These are phyloP conservation scores for Sporisorium sorghi DNA, from an alignment of 1,284 basidiomycete genomes.

Conservation along the genomic window DNA sequence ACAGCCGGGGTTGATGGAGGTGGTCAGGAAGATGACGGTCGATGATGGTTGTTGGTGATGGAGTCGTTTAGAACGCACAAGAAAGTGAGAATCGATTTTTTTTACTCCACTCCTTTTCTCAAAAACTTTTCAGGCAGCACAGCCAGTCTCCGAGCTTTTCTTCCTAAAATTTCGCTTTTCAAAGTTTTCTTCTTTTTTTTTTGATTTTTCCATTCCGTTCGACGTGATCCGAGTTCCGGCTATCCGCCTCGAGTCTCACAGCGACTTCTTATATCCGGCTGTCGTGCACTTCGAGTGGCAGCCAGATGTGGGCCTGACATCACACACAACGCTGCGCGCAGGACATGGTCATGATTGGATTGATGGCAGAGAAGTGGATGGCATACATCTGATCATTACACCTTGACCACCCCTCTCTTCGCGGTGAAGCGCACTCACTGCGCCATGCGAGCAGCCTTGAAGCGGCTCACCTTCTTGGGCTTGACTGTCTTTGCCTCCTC, in stretches of 20 bases:
- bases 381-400: background rate
- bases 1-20: background rate
- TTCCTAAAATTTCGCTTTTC: constrained; percentile 1
- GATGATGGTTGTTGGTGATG: background rate
- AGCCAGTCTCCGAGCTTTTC: constrained; percentile 4
- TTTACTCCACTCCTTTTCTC: constrained; percentile 13
- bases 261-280: background rate
- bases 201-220: background rate
- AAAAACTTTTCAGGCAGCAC: background rate
- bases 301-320: background rate
- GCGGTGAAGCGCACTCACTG: no score
- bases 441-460: constrained; percentile 49
- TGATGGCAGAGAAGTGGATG: no score
- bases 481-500: constrained; percentile 4
- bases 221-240: constrained; percentile 32
- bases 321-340: background rate
- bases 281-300: background rate
- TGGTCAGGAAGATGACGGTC: background rate
- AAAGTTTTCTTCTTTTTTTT: constrained; percentile 11
- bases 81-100: background rate
- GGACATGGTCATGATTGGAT: background rate
- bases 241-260: constrained; percentile 13
- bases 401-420: no score
- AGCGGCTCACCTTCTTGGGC: constrained; percentile 44
- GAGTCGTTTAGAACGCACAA: background rate